Evolutionary conservation across 495 filamentous ascomycete genomes (phyloP).

Genomic region (Xylona heveae): DNA sequence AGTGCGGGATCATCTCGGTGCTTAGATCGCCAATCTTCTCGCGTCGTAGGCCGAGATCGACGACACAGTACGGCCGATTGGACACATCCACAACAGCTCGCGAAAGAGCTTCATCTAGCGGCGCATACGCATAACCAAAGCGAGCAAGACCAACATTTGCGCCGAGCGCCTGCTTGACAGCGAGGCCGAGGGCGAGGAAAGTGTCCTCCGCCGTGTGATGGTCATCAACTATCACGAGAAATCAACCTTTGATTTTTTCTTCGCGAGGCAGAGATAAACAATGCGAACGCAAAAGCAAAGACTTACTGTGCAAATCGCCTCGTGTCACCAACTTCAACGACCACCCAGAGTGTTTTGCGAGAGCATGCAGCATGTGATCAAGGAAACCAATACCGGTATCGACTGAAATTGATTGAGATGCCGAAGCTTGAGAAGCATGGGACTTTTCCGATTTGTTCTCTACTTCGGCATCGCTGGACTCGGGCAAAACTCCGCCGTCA

Average conservation of each 20-base stretch:
- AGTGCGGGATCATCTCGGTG: slow-evolving; percentile 94
- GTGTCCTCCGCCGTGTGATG: slow-evolving; percentile 96
- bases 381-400: slow-evolving; percentile 96
- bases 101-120: slow-evolving; percentile 86
- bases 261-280: not conserved
- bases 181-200: slow-evolving; percentile 70
- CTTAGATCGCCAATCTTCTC: slow-evolving; percentile 88
- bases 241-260: not conserved
- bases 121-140: slow-evolving; percentile 78
- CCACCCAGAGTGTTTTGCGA: slow-evolving; percentile 92
- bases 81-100: slow-evolving; percentile 89
- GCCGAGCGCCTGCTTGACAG: slow-evolving; percentile 60
- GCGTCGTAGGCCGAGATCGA: slow-evolving; percentile 58
- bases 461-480: slow-evolving; percentile 20
- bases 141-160: slow-evolving; percentile 56
- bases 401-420: slow-evolving; percentile 64
- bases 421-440: slow-evolving; percentile 69
- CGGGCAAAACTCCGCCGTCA: slow-evolving; percentile 56
- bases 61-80: slow-evolving; percentile 66
- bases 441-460: slow-evolving; percentile 14
- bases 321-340: slow-evolving; percentile 58
- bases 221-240: slow-evolving; percentile 55
- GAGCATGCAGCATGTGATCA: slow-evolving; percentile 95
- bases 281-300: slow-evolving; percentile 1
- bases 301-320: slow-evolving; percentile 77